phyloP scores from a whole-genome alignment of 2,329 filamentous ascomycete genomes.

The Graphilbum ipis-grandicollis region DNA sequence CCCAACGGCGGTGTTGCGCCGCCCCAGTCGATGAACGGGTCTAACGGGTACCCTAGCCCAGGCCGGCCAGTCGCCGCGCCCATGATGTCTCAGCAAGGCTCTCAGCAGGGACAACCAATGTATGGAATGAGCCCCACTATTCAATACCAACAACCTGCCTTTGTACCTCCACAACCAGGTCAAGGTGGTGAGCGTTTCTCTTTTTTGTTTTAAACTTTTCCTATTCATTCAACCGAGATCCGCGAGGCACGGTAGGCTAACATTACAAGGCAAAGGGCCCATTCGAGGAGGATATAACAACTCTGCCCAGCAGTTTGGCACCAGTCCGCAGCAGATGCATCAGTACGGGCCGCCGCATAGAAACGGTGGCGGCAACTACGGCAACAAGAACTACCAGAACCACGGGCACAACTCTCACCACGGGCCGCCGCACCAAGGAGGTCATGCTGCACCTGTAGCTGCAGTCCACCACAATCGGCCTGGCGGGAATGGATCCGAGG shows the following conservation, averaged over 20 bases:
- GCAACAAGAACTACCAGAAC: slow-evolving; percentile 27
- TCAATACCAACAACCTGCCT: slow-evolving; percentile 60
- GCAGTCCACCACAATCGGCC: not conserved
- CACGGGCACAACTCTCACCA: slow-evolving; percentile 16
- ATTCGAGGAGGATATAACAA: slow-evolving; percentile 41
- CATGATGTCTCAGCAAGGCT: slow-evolving; percentile 91
- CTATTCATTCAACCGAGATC: slow-evolving; percentile 4
- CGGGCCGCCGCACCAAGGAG: slow-evolving; percentile 12
- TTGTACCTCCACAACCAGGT: slow-evolving; percentile 45
- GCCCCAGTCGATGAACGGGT: slow-evolving; percentile 43
- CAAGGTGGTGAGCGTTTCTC: slow-evolving; percentile 49
- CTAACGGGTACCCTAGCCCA: slow-evolving; percentile 76
- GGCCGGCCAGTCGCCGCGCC: slow-evolving; percentile 53
- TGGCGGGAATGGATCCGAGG: not conserved
- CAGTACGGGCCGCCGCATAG: slow-evolving; percentile 44
- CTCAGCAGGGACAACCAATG: slow-evolving; percentile 70
- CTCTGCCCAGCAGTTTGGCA: slow-evolving; percentile 43
- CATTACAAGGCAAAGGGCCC: slow-evolving; percentile 30
- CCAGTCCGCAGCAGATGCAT: slow-evolving; percentile 47
- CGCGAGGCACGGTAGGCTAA: no score
- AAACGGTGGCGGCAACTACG: slow-evolving; percentile 36
- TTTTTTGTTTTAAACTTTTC: no score
- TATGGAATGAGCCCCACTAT: slow-evolving; percentile 62
- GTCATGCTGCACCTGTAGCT: not conserved
- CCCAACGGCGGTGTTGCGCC: slow-evolving; percentile 13